These are phyloP conservation scores for Rhizoctonia solani DNA, from an alignment of 1,284 basidiomycete genomes.

Conservation along the genomic window DNA sequence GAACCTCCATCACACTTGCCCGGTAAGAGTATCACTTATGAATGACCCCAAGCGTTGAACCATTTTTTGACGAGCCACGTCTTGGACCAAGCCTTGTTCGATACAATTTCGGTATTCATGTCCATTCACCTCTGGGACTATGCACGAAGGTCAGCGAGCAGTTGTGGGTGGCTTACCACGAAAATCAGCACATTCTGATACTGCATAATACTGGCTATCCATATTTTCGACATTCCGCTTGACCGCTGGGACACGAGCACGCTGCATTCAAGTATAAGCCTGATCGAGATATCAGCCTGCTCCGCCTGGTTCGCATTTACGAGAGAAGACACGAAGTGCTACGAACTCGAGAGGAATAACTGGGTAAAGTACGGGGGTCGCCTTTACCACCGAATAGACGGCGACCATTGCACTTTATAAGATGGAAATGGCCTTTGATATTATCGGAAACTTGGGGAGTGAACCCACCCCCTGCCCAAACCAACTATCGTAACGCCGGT, in stretches of 20 bases:
- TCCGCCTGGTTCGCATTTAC: background rate
- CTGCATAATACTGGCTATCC: background rate
- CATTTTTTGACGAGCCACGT: background rate
- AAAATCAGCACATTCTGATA: constrained; percentile 5
- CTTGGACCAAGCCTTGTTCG: background rate
- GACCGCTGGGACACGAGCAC: background rate
- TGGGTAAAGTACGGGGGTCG: background rate
- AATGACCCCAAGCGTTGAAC: background rate
- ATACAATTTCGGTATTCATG: background rate
- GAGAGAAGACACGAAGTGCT: background rate
- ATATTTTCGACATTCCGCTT: background rate
- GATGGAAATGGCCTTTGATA: no score
- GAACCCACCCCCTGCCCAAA: no score
- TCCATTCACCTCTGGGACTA: background rate
- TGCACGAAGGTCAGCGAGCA: background rate
- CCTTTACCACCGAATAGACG: no score
- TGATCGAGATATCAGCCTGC: constrained; percentile 3
- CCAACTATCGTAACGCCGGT: no score
- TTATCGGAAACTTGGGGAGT: no score
- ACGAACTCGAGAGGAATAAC: background rate
- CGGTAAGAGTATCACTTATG: background rate
- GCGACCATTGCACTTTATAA: no score
- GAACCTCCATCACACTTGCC: constrained; percentile 7
- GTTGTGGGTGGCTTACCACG: background rate
- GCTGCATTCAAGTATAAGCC: constrained; percentile 11